phyloP scores from a whole-genome alignment of 2,329 filamentous ascomycete genomes.

The Claviceps fusiformis region DNA sequence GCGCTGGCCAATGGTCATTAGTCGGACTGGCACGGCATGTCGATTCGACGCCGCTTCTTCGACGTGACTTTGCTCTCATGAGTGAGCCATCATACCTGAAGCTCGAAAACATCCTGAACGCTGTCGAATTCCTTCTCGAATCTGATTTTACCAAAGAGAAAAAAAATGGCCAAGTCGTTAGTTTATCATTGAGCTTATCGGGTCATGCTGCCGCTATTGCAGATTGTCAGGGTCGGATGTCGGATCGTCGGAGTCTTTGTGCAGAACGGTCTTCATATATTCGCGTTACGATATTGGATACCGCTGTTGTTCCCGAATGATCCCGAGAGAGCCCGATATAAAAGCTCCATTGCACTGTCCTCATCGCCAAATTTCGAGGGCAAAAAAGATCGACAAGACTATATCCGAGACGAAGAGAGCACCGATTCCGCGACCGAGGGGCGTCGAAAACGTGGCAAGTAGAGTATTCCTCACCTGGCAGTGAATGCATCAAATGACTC shows the following conservation, averaged over 20 bases:
- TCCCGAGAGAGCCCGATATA: neutral
- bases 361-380: neutral
- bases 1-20: constrained; percentile 34
- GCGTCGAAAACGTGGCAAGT: neutral
- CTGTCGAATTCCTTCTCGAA: constrained; percentile 98
- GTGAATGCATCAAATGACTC: constrained; percentile 99
- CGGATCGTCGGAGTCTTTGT: neutral
- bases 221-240: neutral
- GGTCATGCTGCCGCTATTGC: neutral
- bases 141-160: constrained; percentile 33
- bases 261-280: neutral
- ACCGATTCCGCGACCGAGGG: neutral
- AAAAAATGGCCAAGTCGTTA: constrained; percentile 10
- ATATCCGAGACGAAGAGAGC: neutral
- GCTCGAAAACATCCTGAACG: constrained; percentile 98
- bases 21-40: constrained; percentile 5
- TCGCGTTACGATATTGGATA: neutral
- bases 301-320: neutral
- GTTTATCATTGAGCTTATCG: constrained; percentile 13
- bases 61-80: constrained; percentile 2
- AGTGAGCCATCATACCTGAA: constrained; percentile 58
- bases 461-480: constrained; percentile 58
- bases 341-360: neutral
- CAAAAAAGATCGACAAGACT: neutral
- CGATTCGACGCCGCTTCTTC: neutral